Evolutionary conservation across 345 rosid genomes (phyloP).

Genomic region (Raphanus sativus): DNA sequence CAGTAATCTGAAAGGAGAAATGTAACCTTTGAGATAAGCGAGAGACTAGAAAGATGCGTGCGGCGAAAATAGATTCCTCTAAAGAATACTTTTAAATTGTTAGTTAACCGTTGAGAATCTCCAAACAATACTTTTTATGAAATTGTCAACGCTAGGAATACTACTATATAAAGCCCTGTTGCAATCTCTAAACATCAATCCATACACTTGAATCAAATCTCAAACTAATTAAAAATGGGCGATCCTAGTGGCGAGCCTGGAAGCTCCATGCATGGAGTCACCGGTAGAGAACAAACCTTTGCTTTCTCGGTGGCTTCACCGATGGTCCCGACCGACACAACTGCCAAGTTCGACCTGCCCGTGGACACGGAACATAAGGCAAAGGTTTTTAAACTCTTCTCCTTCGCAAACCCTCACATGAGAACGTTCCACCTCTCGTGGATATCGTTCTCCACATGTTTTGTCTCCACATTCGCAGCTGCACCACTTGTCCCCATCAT

Average conservation of each 20-base stretch:
- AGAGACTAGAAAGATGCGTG: constrained; percentile 32
- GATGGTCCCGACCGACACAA: constrained; percentile 47
- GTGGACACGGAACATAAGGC: constrained; percentile 77
- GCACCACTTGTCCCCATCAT: constrained; percentile 80
- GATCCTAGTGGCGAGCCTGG: constrained; percentile 49
- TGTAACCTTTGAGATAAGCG: constrained; percentile 33
- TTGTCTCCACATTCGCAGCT: constrained; percentile 79
- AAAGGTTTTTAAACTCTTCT: constrained; percentile 55
- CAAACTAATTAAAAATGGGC: constrained; percentile 18
- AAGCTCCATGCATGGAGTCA: constrained; percentile 70
- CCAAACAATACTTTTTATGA: constrained; percentile 17
- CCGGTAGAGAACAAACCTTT: constrained; percentile 57
- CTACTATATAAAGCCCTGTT: constrained; percentile 12
- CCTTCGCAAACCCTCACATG: constrained; percentile 73
- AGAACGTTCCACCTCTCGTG: constrained; percentile 80
- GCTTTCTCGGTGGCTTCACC: constrained; percentile 67
- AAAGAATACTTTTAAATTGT: neutral
- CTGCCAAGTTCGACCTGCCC: constrained; percentile 58
- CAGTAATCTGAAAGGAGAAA: neutral
- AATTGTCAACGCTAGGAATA: constrained; percentile 16
- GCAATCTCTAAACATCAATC: constrained; percentile 1
- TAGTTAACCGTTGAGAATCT: constrained; percentile 43
- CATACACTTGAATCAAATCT: constrained; percentile 1
- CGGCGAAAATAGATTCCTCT: constrained; percentile 36
- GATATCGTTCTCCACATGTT: constrained; percentile 79